Conservation (phyloP, 768 basidiomycete genomes). For the Suillus hirtellus region DNA sequence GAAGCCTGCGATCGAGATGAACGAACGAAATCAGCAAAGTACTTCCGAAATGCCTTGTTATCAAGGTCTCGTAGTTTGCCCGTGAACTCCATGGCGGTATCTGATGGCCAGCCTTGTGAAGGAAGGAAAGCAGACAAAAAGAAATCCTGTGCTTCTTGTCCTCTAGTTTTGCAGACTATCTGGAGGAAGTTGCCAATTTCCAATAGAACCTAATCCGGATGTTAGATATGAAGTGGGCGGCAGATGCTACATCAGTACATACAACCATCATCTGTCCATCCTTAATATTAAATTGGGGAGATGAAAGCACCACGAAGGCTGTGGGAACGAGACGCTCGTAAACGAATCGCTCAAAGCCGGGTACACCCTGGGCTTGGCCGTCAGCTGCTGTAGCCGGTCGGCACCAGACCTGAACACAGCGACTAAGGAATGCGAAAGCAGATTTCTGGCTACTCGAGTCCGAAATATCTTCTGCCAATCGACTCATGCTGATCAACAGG, state of each 20-base stretch:
- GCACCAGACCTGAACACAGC: slow-evolving; percentile 69
- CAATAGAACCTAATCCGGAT: slow-evolving; percentile 65
- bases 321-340: slow-evolving; percentile 84
- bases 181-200: slow-evolving; percentile 90
- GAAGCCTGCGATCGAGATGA: slow-evolving; percentile 56
- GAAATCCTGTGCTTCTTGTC: slow-evolving; percentile 80
- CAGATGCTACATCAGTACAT: not conserved
- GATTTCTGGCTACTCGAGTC: slow-evolving; percentile 78
- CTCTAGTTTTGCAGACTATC: slow-evolving; percentile 71
- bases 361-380: slow-evolving; percentile 49
- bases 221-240: not conserved
- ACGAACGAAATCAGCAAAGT: slow-evolving; percentile 82
- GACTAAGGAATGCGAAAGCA: slow-evolving; percentile 77
- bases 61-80: slow-evolving; percentile 75
- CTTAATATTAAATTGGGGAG: slow-evolving; percentile 80
- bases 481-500: slow-evolving; percentile 73
- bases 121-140: slow-evolving; percentile 82
- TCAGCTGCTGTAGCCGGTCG: slow-evolving; percentile 41
- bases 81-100: slow-evolving; percentile 75
- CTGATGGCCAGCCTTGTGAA: slow-evolving; percentile 82
- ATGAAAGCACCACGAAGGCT: slow-evolving; percentile 79
- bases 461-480: slow-evolving; percentile 70
- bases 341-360: slow-evolving; percentile 90
- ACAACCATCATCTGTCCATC: slow-evolving; percentile 87
- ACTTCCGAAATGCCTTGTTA: slow-evolving; percentile 77